These are phyloP conservation scores for Nematocida parisii DNA, from an alignment of 371 early-diverging fungal genomes.

Conservation along the genomic window DNA sequence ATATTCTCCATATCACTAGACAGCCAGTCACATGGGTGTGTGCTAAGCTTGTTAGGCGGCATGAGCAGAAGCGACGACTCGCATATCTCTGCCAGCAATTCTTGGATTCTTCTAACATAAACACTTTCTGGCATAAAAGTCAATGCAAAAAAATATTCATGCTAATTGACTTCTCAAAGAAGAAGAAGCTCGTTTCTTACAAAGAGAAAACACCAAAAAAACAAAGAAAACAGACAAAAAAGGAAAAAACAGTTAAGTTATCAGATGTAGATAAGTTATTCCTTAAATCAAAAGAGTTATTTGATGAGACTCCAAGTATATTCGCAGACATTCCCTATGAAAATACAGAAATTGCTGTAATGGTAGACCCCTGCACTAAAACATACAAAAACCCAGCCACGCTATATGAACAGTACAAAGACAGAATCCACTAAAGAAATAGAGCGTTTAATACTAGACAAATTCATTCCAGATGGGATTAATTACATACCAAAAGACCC, in stretches of 20 bases:
- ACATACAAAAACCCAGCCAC: background rate
- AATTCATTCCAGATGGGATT: background rate
- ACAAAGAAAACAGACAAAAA: background rate
- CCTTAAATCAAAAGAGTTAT: background rate
- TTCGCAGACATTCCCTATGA: constrained; percentile 31
- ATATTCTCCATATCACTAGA: constrained; percentile 21
- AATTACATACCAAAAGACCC: constrained; percentile 41
- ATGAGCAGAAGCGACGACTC: constrained; percentile 1
- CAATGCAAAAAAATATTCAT: constrained; percentile 41
- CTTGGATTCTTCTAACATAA: constrained; percentile 25
- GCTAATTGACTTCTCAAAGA: constrained; percentile 40
- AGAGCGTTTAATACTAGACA: background rate
- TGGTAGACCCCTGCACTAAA: constrained; percentile 15
- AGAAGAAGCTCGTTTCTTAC: constrained; percentile 29
- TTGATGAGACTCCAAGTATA: constrained; percentile 6
- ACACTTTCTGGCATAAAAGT: constrained; percentile 23
- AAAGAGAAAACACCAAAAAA: background rate
- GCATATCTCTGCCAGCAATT: constrained; percentile 29
- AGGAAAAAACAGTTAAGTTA: background rate
- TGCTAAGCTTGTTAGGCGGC: constrained; percentile 26
- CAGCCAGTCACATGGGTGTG: constrained; percentile 50
- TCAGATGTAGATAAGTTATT: constrained; percentile 15
- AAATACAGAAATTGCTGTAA: constrained; percentile 26
- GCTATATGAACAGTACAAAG: constrained; percentile 37
- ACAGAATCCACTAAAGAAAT: constrained; percentile 6